Conservation (phyloP, 2,329 filamentous ascomycete genomes). For the Sclerotinia minor region DNA sequence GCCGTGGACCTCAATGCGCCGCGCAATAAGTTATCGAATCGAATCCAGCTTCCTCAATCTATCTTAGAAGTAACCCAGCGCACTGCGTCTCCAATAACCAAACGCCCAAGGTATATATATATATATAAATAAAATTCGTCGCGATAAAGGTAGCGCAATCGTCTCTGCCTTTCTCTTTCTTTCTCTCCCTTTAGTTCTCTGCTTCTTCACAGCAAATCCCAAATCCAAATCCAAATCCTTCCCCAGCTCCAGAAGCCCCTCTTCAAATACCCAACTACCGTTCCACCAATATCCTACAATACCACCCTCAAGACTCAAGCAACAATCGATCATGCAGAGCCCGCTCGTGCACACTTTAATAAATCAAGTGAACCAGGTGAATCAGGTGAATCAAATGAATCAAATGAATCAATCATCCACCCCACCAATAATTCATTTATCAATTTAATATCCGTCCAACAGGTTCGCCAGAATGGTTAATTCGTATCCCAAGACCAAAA, state of each 20-base stretch:
- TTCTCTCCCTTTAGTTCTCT: too few relatives aligned
- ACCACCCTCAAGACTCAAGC: neutral
- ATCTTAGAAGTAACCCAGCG: neutral
- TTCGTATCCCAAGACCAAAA: too few relatives aligned
- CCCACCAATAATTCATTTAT: neutral
- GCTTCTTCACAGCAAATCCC: neutral
- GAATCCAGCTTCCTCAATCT: neutral
- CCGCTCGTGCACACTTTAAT: constrained; percentile 23
- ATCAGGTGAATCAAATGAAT: neutral
- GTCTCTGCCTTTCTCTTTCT: too few relatives aligned
- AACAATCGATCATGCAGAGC: constrained; percentile 25
- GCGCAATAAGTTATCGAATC: neutral
- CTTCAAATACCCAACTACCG: constrained; percentile 12
- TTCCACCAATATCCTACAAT: neutral
- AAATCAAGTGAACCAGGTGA: neutral
- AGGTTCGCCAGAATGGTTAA: too few relatives aligned
- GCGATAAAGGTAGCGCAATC: neutral
- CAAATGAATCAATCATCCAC: neutral
- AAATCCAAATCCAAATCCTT: neutral
- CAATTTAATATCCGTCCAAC: neutral
- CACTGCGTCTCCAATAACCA: neutral
- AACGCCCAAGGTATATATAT: neutral
- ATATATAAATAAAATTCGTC: neutral
- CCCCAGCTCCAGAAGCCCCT: neutral
- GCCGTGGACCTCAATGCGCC: neutral